phyloP scores from a whole-genome alignment of 2,329 filamentous ascomycete genomes.

The Aspergillus ochraceus region DNA sequence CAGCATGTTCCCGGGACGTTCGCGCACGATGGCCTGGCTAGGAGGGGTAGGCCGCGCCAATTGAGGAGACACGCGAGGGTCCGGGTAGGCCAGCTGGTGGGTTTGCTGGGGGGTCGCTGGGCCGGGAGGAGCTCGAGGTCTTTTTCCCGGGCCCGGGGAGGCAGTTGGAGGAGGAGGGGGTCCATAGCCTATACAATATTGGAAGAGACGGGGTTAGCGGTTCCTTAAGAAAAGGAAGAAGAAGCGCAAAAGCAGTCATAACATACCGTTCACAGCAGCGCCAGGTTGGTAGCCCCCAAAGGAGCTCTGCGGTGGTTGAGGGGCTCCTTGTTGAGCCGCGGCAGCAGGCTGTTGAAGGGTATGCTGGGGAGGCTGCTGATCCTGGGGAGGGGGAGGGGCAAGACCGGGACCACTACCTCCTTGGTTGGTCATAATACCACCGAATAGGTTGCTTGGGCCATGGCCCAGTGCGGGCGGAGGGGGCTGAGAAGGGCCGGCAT shows the following conservation, averaged over 20 bases:
- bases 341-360: conserved; percentile 60
- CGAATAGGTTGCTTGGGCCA: conserved; percentile 86
- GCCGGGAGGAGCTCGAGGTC: conserved; percentile 61
- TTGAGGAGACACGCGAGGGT: conserved; percentile 79
- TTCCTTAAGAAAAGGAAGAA: conserved; percentile 8
- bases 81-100: conserved; percentile 81
- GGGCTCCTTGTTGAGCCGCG: conserved; percentile 59
- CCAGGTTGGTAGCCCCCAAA: conserved; percentile 69
- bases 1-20: conserved; percentile 66
- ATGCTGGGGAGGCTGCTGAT: conserved; percentile 61
- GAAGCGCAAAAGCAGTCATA: conserved; percentile 23
- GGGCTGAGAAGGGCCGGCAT: conserved; percentile 78
- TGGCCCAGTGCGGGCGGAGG: conserved; percentile 84
- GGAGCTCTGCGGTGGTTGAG: conserved; percentile 70
- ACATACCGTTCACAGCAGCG: conserved; percentile 62
- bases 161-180: conserved; percentile 81
- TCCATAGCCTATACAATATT: conserved; percentile 62
- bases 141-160: conserved; percentile 80
- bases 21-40: conserved; percentile 50
- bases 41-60: conserved; percentile 79
- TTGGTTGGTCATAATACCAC: conserved; percentile 90
- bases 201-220: conserved; percentile 53
- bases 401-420: conserved; percentile 82
- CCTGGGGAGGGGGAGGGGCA: conserved; percentile 70
- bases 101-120: conserved; percentile 92